Base-by-base conservation (phyloP, 2,329 filamentous ascomycete genomes). In the Cladosporium sp. region DNA sequence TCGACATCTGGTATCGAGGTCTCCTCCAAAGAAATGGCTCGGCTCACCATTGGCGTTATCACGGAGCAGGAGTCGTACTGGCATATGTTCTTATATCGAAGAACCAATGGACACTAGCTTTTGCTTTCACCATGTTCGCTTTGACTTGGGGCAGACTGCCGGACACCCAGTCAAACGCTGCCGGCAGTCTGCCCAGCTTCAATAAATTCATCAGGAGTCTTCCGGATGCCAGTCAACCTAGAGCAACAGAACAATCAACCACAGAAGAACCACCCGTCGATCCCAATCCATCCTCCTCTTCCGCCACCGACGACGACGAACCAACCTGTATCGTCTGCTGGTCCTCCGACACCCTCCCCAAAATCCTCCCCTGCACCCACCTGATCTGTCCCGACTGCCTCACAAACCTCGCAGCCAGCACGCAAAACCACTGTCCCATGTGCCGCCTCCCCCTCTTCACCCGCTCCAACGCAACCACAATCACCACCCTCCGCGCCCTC, bases 321-420 rank as follows among this genome's bases (percentile, higher is more conserved):
- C 52, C 52, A 55, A 55, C 18, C 28, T 55, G 52, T 30, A 55
- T 55, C 18, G 52, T 55, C 30, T 55, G 52, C 52, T 55, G 52
- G 52, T 55, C 52, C 32, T 55, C 52, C 52, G n/a, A 30, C 28
- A 32, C n/a, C 28, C 52, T 32, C 32, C 52, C 52, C 8, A 55
- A 55, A 21, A 4, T 21, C 18, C 30, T 55, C 18, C 52, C 52
- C 2, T 55, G 52, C 30, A 55, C 52, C 30, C 52, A 55, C 52
- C 52, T 55, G 30, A 34, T 55, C 52, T 55, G 52, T 30, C 28
- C 18, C 10, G 15, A 21, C 52, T 55, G 52, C 52, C 52, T 55
- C 28, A 30, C 26, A 11, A 34, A 55, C 18, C 28, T 55, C 52
- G 10, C 28, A 12, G 10, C 28, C 8, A 34, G 7, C 18, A 34